Percentiles rank a stretch among this genome's conserved stretches.
These are phyloP conservation scores for Trichosporon sp. DNA, from an alignment of 1,284 basidiomycete species.

Conservation along the genomic window DNA sequence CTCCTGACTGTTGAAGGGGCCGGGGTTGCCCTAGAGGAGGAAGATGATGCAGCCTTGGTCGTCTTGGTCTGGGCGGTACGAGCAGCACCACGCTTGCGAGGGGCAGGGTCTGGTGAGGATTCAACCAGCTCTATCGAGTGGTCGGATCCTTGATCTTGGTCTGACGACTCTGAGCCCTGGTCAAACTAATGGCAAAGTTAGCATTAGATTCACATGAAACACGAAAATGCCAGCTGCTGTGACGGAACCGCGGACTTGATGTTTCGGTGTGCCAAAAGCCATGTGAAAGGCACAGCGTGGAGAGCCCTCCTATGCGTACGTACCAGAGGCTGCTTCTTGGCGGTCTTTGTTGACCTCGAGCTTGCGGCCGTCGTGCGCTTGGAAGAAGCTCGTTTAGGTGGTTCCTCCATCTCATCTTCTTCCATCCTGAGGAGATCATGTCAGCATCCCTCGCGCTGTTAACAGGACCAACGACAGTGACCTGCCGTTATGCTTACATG, in stretches of 20 bases:
- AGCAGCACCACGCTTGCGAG: neutral
- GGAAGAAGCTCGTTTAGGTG: neutral
- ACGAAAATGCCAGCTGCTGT: neutral
- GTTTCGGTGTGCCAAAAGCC: neutral
- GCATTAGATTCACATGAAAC: slow-evolving; percentile 6
- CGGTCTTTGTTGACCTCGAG: neutral
- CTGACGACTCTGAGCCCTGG: slow-evolving; percentile 20
- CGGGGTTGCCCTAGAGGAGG: neutral
- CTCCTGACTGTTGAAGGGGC: neutral
- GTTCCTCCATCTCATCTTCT: slow-evolving; percentile 15
- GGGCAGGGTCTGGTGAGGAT: slow-evolving; percentile 9
- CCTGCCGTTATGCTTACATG: slow-evolving; percentile 22
- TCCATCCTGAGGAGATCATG: slow-evolving; percentile 20
- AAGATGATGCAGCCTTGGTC: slow-evolving; percentile 9
- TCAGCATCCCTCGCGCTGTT: neutral
- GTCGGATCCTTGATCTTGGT: neutral
- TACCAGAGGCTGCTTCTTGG: slow-evolving; percentile 21
- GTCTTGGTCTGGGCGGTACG: neutral
- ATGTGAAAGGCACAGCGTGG: neutral
- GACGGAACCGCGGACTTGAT: neutral
- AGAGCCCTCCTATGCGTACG: neutral
- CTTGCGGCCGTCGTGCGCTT: neutral
- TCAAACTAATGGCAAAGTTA: slow-evolving; percentile 26
- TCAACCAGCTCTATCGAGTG: slow-evolving; percentile 10
- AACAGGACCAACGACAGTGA: no score